Evolutionary conservation across 139 green algal species (phyloP).

Genomic region (Chlorella sp.): DNA sequence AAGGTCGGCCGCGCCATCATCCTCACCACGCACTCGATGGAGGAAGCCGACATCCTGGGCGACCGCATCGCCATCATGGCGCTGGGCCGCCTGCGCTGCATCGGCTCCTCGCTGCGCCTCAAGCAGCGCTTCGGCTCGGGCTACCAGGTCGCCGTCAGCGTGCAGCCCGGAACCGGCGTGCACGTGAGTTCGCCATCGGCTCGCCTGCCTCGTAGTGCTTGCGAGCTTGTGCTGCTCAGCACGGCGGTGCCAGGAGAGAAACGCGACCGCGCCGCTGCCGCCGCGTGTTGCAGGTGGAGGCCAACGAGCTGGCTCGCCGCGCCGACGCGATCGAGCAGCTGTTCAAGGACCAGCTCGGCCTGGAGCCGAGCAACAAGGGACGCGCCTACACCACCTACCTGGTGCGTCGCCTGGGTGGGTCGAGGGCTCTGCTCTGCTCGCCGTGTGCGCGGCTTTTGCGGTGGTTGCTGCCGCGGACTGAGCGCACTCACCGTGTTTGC

Average conservation of each 20-base stretch:
- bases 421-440: too few species aligned
- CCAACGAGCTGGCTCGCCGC: not conserved
- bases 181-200: not conserved
- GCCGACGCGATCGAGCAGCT: constrained; percentile 1
- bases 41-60: constrained; percentile 93
- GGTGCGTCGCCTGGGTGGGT: too few species aligned
- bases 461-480: too few species aligned
- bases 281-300: not conserved
- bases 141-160: constrained; percentile 40
- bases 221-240: too few species aligned
- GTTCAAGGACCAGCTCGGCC: constrained; percentile 21
- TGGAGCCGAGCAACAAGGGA: constrained; percentile 54
- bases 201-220: too few species aligned
- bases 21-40: constrained; percentile 95
- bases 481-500: too few species aligned
- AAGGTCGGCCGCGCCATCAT: constrained; percentile 71
- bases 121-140: constrained; percentile 87
- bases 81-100: constrained; percentile 65
- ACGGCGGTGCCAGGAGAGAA: too few species aligned
- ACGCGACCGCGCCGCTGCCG: too few species aligned
- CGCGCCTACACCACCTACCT: constrained; percentile 62
- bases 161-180: not conserved
- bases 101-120: constrained; percentile 78
- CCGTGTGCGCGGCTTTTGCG: too few species aligned
- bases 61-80: constrained; percentile 94